phyloP scores from a whole-genome alignment of 1,139 yeast genomes.

The Lipomyces yarrowii region DNA sequence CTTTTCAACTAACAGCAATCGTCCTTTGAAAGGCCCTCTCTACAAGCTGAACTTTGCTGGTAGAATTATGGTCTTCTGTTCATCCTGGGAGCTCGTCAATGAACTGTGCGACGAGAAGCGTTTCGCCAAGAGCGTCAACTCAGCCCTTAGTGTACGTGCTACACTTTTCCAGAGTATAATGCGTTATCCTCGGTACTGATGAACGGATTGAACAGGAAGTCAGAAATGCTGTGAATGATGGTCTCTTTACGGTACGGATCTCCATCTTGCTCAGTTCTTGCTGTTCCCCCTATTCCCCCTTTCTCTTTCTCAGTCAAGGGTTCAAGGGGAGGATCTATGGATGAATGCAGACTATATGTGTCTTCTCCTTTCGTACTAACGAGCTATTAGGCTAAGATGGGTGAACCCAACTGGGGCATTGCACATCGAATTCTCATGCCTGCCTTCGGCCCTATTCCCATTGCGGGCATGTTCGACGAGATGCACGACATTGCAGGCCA shows the following conservation, averaged over 20 bases:
- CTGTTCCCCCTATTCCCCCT: constrained; percentile 2
- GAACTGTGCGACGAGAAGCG: constrained; percentile 7
- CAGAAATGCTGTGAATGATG: constrained; percentile 3
- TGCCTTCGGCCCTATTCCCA: constrained; percentile 21
- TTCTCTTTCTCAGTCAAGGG: not conserved
- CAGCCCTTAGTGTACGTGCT: not conserved
- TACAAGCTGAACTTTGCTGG: not conserved
- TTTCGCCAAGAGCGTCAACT: not conserved
- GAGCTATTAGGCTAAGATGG: constrained; percentile 7
- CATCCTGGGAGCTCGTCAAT: constrained; percentile 5
- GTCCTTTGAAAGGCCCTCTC: constrained; percentile 2
- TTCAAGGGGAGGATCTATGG: not conserved
- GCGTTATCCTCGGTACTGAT: constrained; percentile 2
- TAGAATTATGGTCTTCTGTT: not conserved
- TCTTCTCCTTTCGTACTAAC: constrained; percentile 1
- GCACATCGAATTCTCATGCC: constrained; percentile 22
- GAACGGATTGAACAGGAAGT: constrained; percentile 5
- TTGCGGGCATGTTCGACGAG: constrained; percentile 19
- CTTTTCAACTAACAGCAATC: not conserved
- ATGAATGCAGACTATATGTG: not conserved
- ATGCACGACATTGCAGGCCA: constrained; percentile 19
- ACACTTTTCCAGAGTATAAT: not conserved
- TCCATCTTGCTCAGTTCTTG: not conserved
- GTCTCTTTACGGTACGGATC: constrained; percentile 3
- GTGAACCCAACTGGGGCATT: constrained; percentile 23